Conservation (phyloP, 345 rosid genomes). For the Noccaea caerulescens region DNA sequence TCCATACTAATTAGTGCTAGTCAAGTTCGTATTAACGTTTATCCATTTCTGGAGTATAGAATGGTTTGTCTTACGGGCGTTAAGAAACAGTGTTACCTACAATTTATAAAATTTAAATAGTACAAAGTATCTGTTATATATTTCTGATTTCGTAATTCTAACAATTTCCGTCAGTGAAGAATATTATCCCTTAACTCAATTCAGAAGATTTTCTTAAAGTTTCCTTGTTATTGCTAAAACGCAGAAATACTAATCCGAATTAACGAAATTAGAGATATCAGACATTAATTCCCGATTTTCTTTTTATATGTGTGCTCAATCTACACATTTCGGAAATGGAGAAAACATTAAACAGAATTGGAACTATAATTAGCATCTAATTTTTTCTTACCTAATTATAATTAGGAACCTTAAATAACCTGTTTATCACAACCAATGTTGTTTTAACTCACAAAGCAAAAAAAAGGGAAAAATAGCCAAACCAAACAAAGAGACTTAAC, state of each 20-base stretch:
- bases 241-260: not conserved
- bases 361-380: slow-evolving; percentile 37
- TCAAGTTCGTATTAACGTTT: not conserved
- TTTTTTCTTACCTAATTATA: slow-evolving; percentile 21
- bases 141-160: not conserved
- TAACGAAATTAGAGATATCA: not conserved
- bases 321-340: slow-evolving; percentile 7
- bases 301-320: not conserved
- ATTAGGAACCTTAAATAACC: slow-evolving; percentile 31
- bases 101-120: not conserved
- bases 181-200: not conserved
- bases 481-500: slow-evolving; percentile 12
- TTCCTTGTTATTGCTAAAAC: not conserved
- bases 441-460: slow-evolving; percentile 12
- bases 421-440: slow-evolving; percentile 34
- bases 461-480: not conserved
- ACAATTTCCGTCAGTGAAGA: not conserved
- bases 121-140: not conserved
- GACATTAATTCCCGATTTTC: not conserved
- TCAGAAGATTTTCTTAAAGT: not conserved
- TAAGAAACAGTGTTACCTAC: not conserved
- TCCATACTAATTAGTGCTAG: not conserved
- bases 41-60: slow-evolving; percentile 1
- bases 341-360: slow-evolving; percentile 24
- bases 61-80: not conserved